Evolutionary conservation across 768 basidiomycete genomes (phyloP).

Genomic region (Clitopilus passeckerianus): DNA sequence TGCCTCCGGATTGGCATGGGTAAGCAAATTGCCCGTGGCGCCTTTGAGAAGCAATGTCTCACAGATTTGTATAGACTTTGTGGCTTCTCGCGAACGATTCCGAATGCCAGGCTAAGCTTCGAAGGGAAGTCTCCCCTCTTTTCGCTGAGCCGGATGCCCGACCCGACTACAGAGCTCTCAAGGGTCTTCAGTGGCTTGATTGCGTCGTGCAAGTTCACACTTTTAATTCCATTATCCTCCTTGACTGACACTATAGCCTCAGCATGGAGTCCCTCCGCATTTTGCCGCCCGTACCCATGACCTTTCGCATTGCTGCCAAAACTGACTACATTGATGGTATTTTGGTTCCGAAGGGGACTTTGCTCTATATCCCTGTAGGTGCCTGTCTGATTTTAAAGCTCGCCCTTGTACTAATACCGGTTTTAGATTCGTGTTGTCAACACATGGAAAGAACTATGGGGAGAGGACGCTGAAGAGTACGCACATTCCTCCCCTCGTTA

Average conservation of each 20-base stretch:
- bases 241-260: not conserved
- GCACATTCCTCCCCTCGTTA: constrained; percentile 1
- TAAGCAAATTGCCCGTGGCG: constrained; percentile 9
- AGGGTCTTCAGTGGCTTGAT: constrained; percentile 33
- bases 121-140: constrained; percentile 43
- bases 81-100: constrained; percentile 51
- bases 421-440: constrained; percentile 44
- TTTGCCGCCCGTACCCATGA: constrained; percentile 36
- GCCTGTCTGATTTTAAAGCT: not conserved
- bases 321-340: constrained; percentile 37
- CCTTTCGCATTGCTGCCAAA: constrained; percentile 29
- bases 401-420: not conserved
- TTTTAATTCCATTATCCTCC: not conserved
- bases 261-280: constrained; percentile 41
- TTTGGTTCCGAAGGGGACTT: constrained; percentile 41
- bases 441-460: constrained; percentile 45
- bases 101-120: constrained; percentile 43
- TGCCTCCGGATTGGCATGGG: constrained; percentile 49
- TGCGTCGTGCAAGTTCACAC: constrained; percentile 29
- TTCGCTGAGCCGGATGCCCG: constrained; percentile 22
- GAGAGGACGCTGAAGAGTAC: constrained; percentile 45
- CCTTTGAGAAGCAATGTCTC: not conserved
- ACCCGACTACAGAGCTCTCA: constrained; percentile 35
- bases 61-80: constrained; percentile 27
- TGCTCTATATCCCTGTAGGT: constrained; percentile 35